Evolutionary conservation across 2,329 filamentous ascomycete genomes (phyloP), one percentile per base, ranked within the genome.

Genomic region (Apiospora rasikravindrae): DNA sequence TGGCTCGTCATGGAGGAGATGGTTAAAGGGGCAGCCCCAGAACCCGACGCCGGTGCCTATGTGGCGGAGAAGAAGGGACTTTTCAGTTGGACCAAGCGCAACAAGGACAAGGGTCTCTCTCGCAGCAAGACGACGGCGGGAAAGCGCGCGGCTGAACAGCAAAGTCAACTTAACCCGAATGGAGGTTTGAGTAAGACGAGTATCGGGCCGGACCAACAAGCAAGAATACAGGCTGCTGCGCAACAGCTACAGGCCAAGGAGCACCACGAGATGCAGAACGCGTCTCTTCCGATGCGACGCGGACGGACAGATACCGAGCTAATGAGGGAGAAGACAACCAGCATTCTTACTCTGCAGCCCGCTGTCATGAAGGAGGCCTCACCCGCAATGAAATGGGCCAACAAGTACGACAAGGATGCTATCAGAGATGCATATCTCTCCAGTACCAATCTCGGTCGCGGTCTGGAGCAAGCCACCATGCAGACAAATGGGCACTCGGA

Each of bases 1-100:
- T 99, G 96, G 96, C 88, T 99, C 14, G 91, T 99, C 14, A 92
- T 98, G 85, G 96, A 99, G 82, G 96, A 99, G 83, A 94, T 98
- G 83, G 91, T 99, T 75, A 97, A 97, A 79, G 96, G 96, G 11
- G 95, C 96, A 16, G 94, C 94, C 4, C 91, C 94, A 4, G 94
- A 96, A 73, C 94, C 94, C 1, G 91, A 93, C 69, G 92, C 92
- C 69, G 94, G 93, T 67, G 95, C 95, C 0, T 97, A 98, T 77
- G 94, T 98, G 77, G 95, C 94, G 0, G 95, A 98, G 81, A 98
- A 98, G 88, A 98, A 98, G 84, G 90, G 94, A 53, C 94, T 96
- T 77, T 98, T 98, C 82, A 94, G 94, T 80, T 97, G 93, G 84
- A 95, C 94, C 16, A 91, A 88, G 75, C 91, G 92, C 53, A 90